Evolutionary conservation across 2,329 filamentous ascomycete species (phyloP).

Genomic region (Acephala macrosclerotiorum): DNA sequence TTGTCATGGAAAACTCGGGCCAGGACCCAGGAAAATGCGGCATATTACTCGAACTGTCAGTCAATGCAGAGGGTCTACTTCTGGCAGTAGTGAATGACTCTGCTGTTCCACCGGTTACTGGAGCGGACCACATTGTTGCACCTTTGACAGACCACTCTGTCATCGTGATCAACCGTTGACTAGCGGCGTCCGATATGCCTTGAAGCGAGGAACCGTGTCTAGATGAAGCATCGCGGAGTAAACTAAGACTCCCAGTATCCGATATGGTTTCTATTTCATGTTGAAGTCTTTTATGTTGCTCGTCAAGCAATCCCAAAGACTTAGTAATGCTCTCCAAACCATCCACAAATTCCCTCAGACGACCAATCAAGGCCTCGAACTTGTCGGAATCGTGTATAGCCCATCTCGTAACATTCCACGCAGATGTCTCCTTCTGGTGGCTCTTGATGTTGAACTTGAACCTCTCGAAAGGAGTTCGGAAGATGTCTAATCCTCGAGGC

Average conservation of each 20-base stretch:
- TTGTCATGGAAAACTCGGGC: too few species aligned
- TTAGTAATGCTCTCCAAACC: constrained; percentile 35
- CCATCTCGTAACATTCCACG: constrained; percentile 36
- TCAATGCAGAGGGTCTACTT: too few species aligned
- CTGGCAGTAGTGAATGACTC: too few species aligned
- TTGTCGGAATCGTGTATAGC: constrained; percentile 33
- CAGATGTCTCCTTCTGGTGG: constrained; percentile 34
- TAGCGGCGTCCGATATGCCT: constrained; percentile 31
- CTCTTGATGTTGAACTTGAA: constrained; percentile 31
- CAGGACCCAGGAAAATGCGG: too few species aligned
- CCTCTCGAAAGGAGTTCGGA: constrained; percentile 30
- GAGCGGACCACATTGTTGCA: background rate
- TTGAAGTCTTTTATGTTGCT: constrained; percentile 27
- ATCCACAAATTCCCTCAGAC: constrained; percentile 34
- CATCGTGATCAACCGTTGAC: constrained; percentile 20
- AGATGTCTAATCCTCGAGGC: constrained; percentile 27
- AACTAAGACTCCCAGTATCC: constrained; percentile 31
- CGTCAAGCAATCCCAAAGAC: constrained; percentile 28
- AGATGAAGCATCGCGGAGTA: constrained; percentile 32
- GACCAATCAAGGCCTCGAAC: constrained; percentile 33
- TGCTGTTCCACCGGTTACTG: too few species aligned
- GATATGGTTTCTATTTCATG: constrained; percentile 36
- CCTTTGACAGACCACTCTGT: constrained; percentile 8
- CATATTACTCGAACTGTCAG: too few species aligned
- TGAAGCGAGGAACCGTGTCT: constrained; percentile 15